Conservation (phyloP, 495 filamentous ascomycete species). For the Staphylotrichum tortipilum region DNA sequence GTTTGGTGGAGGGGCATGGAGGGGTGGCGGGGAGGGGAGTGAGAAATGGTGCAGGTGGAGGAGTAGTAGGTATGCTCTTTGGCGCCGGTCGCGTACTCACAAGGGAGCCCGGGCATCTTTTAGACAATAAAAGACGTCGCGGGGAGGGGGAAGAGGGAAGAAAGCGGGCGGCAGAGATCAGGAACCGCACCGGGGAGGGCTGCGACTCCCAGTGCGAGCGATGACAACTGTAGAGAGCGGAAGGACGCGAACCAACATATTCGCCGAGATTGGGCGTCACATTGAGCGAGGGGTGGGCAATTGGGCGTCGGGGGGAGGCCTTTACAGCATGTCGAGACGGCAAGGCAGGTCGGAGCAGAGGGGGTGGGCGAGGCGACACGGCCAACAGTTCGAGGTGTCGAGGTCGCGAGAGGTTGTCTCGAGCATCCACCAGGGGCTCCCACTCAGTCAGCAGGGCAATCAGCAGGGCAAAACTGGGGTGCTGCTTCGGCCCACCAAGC, state of each 20-base stretch:
- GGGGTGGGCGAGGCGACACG: neutral
- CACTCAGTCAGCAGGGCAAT: neutral
- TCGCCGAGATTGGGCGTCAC: conserved; percentile 20
- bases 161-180: conserved; percentile 12
- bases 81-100: conserved; percentile 46
- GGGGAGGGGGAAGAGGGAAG: neutral
- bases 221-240: conserved; percentile 22
- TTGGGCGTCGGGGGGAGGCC: neutral
- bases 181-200: conserved; percentile 11
- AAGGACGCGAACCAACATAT: conserved; percentile 27
- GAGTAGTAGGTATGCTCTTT: too few species aligned
- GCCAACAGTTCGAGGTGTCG: neutral
- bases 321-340: neutral
- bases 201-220: conserved; percentile 25
- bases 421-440: neutral
- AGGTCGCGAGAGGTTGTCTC: neutral
- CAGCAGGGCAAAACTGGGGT: too few species aligned
- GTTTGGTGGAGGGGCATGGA: neutral
- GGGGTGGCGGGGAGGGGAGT: neutral
- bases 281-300: conserved; percentile 10
- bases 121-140: neutral
- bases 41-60: too few species aligned
- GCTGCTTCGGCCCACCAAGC: too few species aligned
- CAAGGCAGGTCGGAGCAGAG: neutral
- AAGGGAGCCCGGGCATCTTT: conserved; percentile 81